phyloP scores from a whole-genome alignment of 2,329 filamentous ascomycete species.

The Periglandula ipomoeae region DNA sequence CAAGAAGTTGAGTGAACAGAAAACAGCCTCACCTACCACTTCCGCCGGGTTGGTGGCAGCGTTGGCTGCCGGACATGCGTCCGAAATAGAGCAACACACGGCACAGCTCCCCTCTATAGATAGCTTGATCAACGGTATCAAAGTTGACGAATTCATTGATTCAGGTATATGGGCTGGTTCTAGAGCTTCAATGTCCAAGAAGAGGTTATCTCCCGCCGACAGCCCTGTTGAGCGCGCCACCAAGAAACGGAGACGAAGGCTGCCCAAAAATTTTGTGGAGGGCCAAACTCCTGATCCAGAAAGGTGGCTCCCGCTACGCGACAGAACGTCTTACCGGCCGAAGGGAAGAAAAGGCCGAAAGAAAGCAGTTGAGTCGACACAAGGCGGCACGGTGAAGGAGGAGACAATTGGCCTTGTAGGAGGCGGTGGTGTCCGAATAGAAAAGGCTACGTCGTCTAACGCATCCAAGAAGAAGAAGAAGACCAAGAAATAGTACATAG shows the following conservation, averaged over 20 bases:
- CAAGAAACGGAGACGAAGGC: slow-evolving; percentile 51
- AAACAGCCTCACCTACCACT: slow-evolving; percentile 59
- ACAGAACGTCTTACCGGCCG: slow-evolving; percentile 79
- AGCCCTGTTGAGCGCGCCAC: slow-evolving; percentile 31
- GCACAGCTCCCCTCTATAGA: slow-evolving; percentile 52
- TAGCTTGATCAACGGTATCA: slow-evolving; percentile 49
- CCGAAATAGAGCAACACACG: slow-evolving; percentile 45
- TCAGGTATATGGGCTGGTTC: slow-evolving; percentile 47
- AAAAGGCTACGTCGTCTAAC: slow-evolving; percentile 39
- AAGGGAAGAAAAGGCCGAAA: slow-evolving; percentile 91
- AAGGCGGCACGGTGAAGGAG: slow-evolving; percentile 74
- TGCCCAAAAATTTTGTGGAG: slow-evolving; percentile 67
- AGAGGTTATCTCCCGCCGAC: slow-evolving; percentile 33
- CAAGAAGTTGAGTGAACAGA: slow-evolving; percentile 54
- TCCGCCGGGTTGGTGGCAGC: slow-evolving; percentile 82
- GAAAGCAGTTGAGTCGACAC: slow-evolving; percentile 67
- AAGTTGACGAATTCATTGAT: slow-evolving; percentile 54
- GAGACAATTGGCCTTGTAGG: slow-evolving; percentile 56
- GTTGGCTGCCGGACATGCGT: slow-evolving; percentile 53
- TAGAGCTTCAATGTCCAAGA: slow-evolving; percentile 33
- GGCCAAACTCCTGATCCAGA: slow-evolving; percentile 80
- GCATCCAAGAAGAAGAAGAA: slow-evolving; percentile 42
- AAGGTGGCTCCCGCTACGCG: slow-evolving; percentile 83
- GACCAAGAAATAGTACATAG: slow-evolving; percentile 37
- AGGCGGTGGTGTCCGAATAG: slow-evolving; percentile 55